These are phyloP conservation scores for Blastomyces gilchristii DNA, from an alignment of 2,329 filamentous ascomycete species.

Conservation along the genomic window DNA sequence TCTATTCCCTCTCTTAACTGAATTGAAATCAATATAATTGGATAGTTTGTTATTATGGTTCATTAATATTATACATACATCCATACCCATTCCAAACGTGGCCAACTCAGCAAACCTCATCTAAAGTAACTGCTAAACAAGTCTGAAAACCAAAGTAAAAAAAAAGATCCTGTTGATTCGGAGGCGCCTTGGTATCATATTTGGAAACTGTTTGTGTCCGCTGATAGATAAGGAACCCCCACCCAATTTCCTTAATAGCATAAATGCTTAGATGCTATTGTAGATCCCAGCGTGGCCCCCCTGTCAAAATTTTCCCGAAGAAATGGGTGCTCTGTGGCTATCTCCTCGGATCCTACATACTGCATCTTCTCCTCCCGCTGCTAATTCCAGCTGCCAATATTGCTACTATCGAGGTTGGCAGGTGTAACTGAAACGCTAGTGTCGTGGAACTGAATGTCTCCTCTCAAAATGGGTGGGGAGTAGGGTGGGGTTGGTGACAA, in stretches of 20 bases:
- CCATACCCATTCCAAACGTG: neutral
- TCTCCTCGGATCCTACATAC: neutral
- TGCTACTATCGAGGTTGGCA: neutral
- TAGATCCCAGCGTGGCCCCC: neutral
- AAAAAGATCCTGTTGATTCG: neutral
- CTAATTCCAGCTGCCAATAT: neutral
- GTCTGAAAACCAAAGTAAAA: neutral
- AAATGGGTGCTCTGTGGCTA: neutral
- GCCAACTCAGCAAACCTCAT: neutral
- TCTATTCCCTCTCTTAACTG: too few relatives aligned
- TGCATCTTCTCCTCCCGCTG: neutral
- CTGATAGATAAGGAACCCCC: too few relatives aligned
- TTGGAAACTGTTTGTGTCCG: neutral
- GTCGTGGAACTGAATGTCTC: neutral
- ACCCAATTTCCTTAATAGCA: too few relatives aligned
- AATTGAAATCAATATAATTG: too few relatives aligned
- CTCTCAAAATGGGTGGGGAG: neutral
- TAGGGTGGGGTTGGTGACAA: neutral
- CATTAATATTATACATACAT: neutral
- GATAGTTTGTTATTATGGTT: neutral
- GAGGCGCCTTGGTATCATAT: neutral
- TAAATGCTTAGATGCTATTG: neutral
- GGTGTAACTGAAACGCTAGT: neutral
- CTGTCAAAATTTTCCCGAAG: neutral
- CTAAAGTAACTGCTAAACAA: neutral